Base-by-base conservation (phyloP, 129 eudicot genomes). In the Arctium lappa region DNA sequence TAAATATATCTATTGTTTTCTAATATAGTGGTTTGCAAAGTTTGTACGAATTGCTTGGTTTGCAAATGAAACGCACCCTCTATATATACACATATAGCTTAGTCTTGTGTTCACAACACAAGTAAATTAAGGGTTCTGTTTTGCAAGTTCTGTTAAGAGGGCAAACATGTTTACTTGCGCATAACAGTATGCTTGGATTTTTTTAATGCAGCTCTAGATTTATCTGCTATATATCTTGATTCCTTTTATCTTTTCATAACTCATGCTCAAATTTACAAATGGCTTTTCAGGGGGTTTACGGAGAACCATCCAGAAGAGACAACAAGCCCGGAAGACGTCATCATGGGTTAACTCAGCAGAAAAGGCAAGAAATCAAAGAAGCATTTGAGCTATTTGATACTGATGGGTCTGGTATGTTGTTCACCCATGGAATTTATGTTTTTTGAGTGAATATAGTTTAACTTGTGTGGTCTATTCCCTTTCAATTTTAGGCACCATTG, bases 341-440 rank as follows among this genome's bases (percentile, higher is more conserved):
- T 70, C 97, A 88, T 50, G 94, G 93, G 74, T 74, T 95, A 81
- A 90, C 91, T 85, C 92, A 80, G 74, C 97, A 95, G 90, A 95
- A 95, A 82, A 91, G 27, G 88, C 97, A 95, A 85, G 99, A 95
- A 89, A 95, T 95, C n/a, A 95, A 81, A 81, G 97, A 95, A 86
- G 99, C 99, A 13, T 95, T 95, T 87, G 99, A 95, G 87, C 97
- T 92, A 0, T 95, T 95, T 88, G 99, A 95, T 87, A 95, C 99
- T 38, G 99, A 95, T 90, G 92, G 92, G 37, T 95, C 99, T 88
- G 97, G 99, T 93, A 86, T 38, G 75, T 37, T 73, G 38, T 56
- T 46, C 68, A 30, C 15, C 42, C 60, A 3, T 81, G 9, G 2
- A 83, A 40, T n/a, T 33, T 8, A 37, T 79, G 3, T 62, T 63